Conservation (phyloP, 2,329 filamentous ascomycete species). For the Fusarium buxicola region DNA sequence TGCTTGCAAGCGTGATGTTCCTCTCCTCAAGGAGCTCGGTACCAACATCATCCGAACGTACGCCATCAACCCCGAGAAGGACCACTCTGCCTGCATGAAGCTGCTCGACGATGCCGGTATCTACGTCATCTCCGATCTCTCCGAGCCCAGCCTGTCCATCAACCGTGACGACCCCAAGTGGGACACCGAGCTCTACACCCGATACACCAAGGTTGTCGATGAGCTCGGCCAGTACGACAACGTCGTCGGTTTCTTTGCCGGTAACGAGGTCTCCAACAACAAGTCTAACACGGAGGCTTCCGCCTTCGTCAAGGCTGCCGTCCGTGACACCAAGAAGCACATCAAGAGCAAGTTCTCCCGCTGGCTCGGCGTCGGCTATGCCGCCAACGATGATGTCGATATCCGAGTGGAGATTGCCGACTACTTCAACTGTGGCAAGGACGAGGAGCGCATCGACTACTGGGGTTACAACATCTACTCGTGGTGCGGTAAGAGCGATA, state of each 20-base stretch:
- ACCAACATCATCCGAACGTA: conserved; percentile 98
- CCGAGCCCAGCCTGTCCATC: conserved; percentile 85
- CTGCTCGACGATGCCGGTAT: conserved; percentile 86
- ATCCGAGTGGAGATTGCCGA: conserved; percentile 86
- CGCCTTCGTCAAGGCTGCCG: conserved; percentile 96
- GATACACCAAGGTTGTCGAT: conserved; percentile 89
- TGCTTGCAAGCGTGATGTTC: conserved; percentile 86
- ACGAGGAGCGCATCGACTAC: conserved; percentile 83
- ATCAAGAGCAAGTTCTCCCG: conserved; percentile 85
- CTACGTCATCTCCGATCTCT: conserved; percentile 93
- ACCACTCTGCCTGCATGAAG: conserved; percentile 89
- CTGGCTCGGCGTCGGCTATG: conserved; percentile 90
- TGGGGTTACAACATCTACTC: conserved; percentile 99
- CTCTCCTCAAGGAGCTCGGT: conserved; percentile 78
- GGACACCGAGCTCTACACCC: conserved; percentile 80
- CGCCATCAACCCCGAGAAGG: conserved; percentile 81
- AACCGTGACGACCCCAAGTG: conserved; percentile 83
- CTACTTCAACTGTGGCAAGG: conserved; percentile 91
- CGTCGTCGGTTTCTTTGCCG: conserved; percentile 96
- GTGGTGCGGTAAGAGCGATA: conserved; percentile 92
- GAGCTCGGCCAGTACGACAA: conserved; percentile 86
- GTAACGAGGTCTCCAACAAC: conserved; percentile 95
- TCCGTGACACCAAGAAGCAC: conserved; percentile 95
- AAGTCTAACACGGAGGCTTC: conserved; percentile 89
- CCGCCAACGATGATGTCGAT: conserved; percentile 89